Evolutionary conservation across 129 eudicot genomes (phyloP), one percentile per base, ranked within the genome.

Genomic region (Kitagawia praeruptora): DNA sequence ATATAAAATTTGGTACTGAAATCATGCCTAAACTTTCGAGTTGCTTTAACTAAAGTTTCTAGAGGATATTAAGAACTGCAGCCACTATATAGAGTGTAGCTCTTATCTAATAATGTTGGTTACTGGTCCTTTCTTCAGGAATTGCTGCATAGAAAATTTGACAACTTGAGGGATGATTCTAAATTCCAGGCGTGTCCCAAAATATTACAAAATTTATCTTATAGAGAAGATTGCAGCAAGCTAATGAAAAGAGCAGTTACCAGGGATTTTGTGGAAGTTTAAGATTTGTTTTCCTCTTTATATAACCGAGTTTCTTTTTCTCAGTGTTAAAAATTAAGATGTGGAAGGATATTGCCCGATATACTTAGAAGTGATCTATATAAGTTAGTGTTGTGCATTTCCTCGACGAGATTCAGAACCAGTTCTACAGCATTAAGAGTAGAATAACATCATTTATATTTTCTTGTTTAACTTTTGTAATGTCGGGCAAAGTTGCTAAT

Each of bases 71-170:
- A 53, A 6, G 8, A 53, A 53, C 2, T 53, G 61, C 61, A 1
- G 25, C 25, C 21, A 53, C 8, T 49, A 16, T 16, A 16, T 47
- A 16, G 1, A 49, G 23, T 16, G 23, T 49, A 51, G 58, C n/a
- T 18, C n/a, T 51, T 51, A 5, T 19, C 4, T 73, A 58, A 37
- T 75, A 58, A 81, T 37, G 70, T 51, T 27, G 37, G 28, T 38
- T 80, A 70, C 21, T 70, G n/a, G 23, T 51, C 7, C 44, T 49
- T 53, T 67, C 31, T 80, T 69, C 93, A 91, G 97, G 92, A 74
- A 89, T 89, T 82, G 93, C 97, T 80, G 86, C 97, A 75, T 89
- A 91, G 92, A 82, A 82, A 86, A 79, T 75, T 85, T 84, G 80
- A 75, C 47, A 85, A 73, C 27, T 39, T 31, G 64, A 54, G n/a